Conservation (phyloP, 1,284 basidiomycete genomes). For the Sanguinoderma infundibulare region DNA sequence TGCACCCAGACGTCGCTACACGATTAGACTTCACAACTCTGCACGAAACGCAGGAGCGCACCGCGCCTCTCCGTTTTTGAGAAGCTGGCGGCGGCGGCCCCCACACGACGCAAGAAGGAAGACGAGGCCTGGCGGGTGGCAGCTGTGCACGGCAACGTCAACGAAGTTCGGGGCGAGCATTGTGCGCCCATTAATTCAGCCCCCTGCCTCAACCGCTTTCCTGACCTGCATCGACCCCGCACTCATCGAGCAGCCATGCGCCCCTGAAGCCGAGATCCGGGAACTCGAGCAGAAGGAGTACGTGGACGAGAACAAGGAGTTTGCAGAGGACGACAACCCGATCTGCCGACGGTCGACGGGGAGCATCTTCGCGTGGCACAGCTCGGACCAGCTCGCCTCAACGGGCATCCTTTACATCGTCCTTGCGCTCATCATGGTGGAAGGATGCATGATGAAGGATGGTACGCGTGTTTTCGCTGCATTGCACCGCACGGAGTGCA, state of each 20-base stretch:
- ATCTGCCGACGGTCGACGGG: conserved; percentile 51
- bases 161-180: no score
- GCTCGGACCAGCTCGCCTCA: conserved; percentile 61
- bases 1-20: no score
- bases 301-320: conserved; percentile 52
- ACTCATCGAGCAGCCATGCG: conserved; percentile 62
- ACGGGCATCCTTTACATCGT: conserved; percentile 73
- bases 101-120: no score
- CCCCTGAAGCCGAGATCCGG: conserved; percentile 58
- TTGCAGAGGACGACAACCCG: conserved; percentile 44
- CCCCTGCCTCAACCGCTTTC: no score
- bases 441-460: conserved; percentile 67
- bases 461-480: conserved; percentile 45
- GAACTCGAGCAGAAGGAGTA: conserved; percentile 57
- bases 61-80: no score
- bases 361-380: conserved; percentile 71
- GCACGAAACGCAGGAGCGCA: no score
- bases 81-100: no score
- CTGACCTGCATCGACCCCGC: conserved; percentile 47
- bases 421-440: conserved; percentile 73
- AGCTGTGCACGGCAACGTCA: no score
- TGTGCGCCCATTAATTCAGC: no score
- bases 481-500: background rate
- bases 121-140: no score
- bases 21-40: no score